Evolutionary conservation across 176 grass and related monocot genomes (phyloP).

Genomic region (Luzula sylvatica): DNA sequence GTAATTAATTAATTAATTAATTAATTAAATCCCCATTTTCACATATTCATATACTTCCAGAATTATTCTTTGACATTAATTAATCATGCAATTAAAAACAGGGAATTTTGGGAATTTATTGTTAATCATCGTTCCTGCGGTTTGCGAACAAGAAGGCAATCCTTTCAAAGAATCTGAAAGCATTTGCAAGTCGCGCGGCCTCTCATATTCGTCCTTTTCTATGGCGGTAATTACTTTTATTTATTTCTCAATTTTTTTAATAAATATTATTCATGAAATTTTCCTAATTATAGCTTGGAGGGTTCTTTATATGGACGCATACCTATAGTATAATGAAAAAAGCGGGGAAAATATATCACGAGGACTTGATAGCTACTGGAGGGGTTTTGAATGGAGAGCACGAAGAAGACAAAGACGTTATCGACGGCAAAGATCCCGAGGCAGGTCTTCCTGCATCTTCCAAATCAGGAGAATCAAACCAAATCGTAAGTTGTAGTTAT

Average conservation of each 20-base stretch:
- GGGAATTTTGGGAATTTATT: constrained; percentile 81
- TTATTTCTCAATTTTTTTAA: not conserved
- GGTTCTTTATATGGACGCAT: constrained; percentile 72
- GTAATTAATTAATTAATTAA: constrained; percentile 30
- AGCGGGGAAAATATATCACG: constrained; percentile 59
- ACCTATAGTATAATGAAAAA: constrained; percentile 78
- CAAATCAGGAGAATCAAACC: constrained; percentile 22
- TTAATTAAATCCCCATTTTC: no score
- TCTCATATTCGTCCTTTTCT: constrained; percentile 81
- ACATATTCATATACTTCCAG: no score
- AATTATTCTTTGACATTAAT: no score
- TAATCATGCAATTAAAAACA: constrained; percentile 17
- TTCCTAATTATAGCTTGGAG: constrained; percentile 60
- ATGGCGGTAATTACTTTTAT: constrained; percentile 57
- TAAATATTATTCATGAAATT: not conserved
- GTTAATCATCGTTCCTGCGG: constrained; percentile 56
- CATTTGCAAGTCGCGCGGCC: constrained; percentile 35
- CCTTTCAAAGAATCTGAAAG: constrained; percentile 34
- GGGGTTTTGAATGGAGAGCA: constrained; percentile 6
- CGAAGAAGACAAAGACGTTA: not conserved
- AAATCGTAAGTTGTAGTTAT: constrained; percentile 37
- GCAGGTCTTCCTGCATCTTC: constrained; percentile 25
- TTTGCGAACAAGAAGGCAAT: constrained; percentile 65
- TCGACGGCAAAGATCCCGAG: constrained; percentile 27
- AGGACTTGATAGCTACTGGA: constrained; percentile 21